These are phyloP conservation scores for Entoloma clypeatum DNA, from an alignment of 1,284 basidiomycete genomes.

Conservation along the genomic window DNA sequence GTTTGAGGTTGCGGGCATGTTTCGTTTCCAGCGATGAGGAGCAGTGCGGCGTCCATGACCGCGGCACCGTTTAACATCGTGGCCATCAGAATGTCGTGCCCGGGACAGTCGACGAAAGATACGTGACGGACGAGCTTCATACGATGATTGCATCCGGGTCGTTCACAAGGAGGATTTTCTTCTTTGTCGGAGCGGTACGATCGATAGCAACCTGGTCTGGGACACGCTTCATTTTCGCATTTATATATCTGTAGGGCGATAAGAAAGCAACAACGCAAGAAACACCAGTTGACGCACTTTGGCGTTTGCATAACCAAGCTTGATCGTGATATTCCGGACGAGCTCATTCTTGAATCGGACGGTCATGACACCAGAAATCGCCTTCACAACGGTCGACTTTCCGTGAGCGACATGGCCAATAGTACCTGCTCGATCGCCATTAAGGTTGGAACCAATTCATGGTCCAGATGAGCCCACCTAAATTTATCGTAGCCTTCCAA, in stretches of 20 bases:
- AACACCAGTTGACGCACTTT: constrained; percentile 58
- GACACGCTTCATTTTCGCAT: constrained; percentile 91
- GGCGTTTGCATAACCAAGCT: constrained; percentile 97
- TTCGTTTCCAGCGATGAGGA: constrained; percentile 96
- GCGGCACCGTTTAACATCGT: constrained; percentile 99
- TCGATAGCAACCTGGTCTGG: constrained; percentile 89
- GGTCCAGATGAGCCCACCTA: constrained; percentile 65
- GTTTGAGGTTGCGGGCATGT: constrained; percentile 99
- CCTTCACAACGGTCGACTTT: constrained; percentile 98
- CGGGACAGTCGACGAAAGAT: constrained; percentile 96
- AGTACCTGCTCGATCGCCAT: constrained; percentile 55
- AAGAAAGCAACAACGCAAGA: constrained; percentile 17
- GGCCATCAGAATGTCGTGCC: constrained; percentile 97
- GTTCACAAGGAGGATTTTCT: constrained; percentile 89
- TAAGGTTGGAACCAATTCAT: constrained; percentile 10
- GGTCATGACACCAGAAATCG: constrained; percentile 98
- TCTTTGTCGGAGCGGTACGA: constrained; percentile 95
- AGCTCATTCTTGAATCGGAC: constrained; percentile 99
- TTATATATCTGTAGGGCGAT: constrained; percentile 80
- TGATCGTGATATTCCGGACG: constrained; percentile 98
- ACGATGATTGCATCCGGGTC: constrained; percentile 83
- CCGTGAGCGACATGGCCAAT: constrained; percentile 98
- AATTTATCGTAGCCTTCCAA: constrained; percentile 76
- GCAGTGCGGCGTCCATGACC: constrained; percentile 97
- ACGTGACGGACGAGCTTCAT: constrained; percentile 94